phyloP scores from a whole-genome alignment of 176 grass and related monocot species.

The Aegilops sharonensis region DNA sequence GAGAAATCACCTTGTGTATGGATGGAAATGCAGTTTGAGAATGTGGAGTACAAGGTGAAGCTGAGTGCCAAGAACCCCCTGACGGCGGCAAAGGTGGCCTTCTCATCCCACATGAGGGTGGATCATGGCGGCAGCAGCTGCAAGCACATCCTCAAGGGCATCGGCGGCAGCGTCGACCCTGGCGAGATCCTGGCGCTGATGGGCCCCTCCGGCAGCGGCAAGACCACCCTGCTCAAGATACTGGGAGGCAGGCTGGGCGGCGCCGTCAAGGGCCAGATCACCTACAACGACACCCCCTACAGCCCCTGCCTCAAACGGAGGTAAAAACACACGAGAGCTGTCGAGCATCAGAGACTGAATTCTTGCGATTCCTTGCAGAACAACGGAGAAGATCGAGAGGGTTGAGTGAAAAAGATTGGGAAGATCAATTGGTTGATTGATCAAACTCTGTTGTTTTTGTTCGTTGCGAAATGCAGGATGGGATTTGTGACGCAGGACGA shows the following conservation, averaged over 20 bases:
- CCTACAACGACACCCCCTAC: slow-evolving; percentile 84
- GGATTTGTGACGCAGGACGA: slow-evolving; percentile 95
- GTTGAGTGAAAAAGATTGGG: too few relatives aligned
- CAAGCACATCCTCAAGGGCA: slow-evolving; percentile 87
- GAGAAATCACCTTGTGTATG: neutral
- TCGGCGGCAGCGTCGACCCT: slow-evolving; percentile 73
- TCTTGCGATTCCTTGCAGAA: neutral
- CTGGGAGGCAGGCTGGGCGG: slow-evolving; percentile 73
- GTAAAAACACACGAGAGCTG: slow-evolving; percentile 14
- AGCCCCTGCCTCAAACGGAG: slow-evolving; percentile 70
- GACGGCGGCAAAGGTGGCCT: slow-evolving; percentile 45
- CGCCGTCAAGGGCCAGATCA: slow-evolving; percentile 65
- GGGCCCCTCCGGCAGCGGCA: slow-evolving; percentile 94
- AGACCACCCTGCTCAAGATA: slow-evolving; percentile 88
- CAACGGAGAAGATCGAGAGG: neutral
- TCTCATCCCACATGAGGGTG: slow-evolving; percentile 40
- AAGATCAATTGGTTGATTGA: neutral
- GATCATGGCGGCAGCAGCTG: slow-evolving; percentile 46
- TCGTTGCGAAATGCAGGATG: slow-evolving; percentile 43
- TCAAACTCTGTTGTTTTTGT: neutral
- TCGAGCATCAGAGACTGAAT: neutral
- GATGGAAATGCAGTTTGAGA: slow-evolving; percentile 64
- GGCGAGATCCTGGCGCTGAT: slow-evolving; percentile 88
- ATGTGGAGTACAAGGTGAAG: slow-evolving; percentile 86
- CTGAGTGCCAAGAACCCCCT: slow-evolving; percentile 50